Conservation (phyloP, 2,329 filamentous ascomycete species). For the Cercospora sp. region DNA sequence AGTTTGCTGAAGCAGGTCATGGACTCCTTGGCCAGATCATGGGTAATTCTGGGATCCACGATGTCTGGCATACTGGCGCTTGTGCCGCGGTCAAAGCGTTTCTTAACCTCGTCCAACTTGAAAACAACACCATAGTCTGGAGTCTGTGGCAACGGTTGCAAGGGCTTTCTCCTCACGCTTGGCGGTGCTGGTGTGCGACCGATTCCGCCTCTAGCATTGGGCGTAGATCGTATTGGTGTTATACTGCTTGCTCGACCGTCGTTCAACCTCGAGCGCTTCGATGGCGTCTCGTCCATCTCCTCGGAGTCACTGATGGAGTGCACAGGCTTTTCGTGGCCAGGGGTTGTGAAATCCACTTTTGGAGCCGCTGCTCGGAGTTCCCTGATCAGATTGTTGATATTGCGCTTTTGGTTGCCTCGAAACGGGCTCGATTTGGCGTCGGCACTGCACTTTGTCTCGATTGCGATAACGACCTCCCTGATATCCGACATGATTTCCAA, state of each 20-base stretch:
- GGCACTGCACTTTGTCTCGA: constrained; percentile 58
- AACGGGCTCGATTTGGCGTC: constrained; percentile 43
- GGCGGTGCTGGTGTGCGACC: constrained; percentile 39
- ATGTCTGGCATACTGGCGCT: not conserved
- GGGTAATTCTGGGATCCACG: constrained; percentile 3
- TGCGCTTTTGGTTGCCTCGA: constrained; percentile 43
- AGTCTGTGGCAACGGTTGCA: not conserved
- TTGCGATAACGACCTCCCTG: constrained; percentile 55
- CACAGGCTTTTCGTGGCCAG: constrained; percentile 25
- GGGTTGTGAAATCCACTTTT: constrained; percentile 27
- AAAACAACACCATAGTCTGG: not conserved
- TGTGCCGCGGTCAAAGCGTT: constrained; percentile 1
- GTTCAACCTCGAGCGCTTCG: constrained; percentile 40
- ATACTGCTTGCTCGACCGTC: constrained; percentile 14
- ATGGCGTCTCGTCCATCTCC: constrained; percentile 23
- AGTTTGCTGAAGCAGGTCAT: constrained; percentile 38
- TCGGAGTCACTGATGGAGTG: constrained; percentile 24
- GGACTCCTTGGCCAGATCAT: constrained; percentile 33
- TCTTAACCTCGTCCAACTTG: not conserved
- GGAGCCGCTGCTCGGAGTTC: constrained; percentile 39
- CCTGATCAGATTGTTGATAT: constrained; percentile 56
- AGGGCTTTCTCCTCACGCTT: not conserved
- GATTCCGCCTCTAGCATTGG: constrained; percentile 21
- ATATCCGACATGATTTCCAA: constrained; percentile 64
- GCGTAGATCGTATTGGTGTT: not conserved